Evolutionary conservation across 192 early-diverging fungal genomes (phyloP).

Genomic region (Funneliformis mosseae): DNA sequence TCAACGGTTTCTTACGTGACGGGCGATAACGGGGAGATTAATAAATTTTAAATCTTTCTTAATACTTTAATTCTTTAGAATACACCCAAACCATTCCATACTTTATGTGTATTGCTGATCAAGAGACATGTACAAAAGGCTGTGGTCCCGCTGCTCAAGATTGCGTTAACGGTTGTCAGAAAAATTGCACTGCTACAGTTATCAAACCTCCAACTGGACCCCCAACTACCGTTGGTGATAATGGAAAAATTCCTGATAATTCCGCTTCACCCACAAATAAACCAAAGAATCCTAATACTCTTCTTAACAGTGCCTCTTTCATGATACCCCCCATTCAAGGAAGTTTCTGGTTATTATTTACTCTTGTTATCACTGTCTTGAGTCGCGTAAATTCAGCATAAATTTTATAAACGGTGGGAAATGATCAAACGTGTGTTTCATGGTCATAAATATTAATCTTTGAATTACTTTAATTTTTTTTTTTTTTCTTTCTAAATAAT

Average conservation of each 20-base stretch:
- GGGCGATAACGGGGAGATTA: neutral
- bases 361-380: neutral
- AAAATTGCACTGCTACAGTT: neutral
- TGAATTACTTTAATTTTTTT: too few relatives aligned
- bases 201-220: neutral
- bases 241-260: neutral
- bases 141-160: neutral
- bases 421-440: too few relatives aligned
- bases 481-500: too few relatives aligned
- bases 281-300: neutral
- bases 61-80: slow-evolving; percentile 19
- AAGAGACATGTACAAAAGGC: slow-evolving; percentile 9
- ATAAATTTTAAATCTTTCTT: neutral
- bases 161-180: slow-evolving; percentile 15
- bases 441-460: too few relatives aligned
- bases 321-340: neutral
- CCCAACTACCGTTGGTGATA: neutral
- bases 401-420: too few relatives aligned
- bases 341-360: neutral
- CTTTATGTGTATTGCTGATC: slow-evolving; percentile 33
- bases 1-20: neutral
- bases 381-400: too few relatives aligned
- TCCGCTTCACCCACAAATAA: neutral
- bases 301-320: neutral
- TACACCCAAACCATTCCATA: slow-evolving; percentile 39